Conservation (phyloP, 2,329 filamentous ascomycete genomes). For the Fusarium bulbicola region DNA sequence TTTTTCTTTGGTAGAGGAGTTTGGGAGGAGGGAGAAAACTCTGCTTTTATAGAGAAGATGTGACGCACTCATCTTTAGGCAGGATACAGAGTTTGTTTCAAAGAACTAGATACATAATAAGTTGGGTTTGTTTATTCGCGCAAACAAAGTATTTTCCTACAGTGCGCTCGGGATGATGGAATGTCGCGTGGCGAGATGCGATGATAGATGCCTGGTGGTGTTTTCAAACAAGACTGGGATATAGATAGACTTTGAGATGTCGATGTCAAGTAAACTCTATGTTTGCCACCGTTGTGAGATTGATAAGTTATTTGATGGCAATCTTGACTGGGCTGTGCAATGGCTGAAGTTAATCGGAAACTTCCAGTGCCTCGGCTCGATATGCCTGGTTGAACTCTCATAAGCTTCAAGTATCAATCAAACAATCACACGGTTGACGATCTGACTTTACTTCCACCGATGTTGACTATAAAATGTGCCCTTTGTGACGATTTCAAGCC, state of each 20-base stretch:
- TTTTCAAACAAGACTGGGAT: fast-evolving
- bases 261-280: not conserved
- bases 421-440: fast-evolving
- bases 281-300: not conserved
- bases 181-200: not conserved
- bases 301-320: no score
- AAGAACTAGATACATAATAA: not conserved
- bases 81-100: fast-evolving
- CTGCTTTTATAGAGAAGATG: not conserved
- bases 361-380: fast-evolving
- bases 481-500: fast-evolving
- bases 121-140: not conserved
- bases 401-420: not conserved
- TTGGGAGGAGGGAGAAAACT: fast-evolving
- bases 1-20: not conserved
- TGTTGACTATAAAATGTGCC: fast-evolving
- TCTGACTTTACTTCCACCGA: no score
- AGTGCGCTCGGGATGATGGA: not conserved
- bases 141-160: not conserved
- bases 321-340: no score
- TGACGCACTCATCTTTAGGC: not conserved
- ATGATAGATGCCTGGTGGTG: not conserved
- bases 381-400: fast-evolving
- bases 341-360: not conserved
- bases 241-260: fast-evolving